Percentiles rank a stretch among this genome's conserved stretches.
Conservation (phyloP, 208 protist genomes). For the Leishmania guyanensis region DNA sequence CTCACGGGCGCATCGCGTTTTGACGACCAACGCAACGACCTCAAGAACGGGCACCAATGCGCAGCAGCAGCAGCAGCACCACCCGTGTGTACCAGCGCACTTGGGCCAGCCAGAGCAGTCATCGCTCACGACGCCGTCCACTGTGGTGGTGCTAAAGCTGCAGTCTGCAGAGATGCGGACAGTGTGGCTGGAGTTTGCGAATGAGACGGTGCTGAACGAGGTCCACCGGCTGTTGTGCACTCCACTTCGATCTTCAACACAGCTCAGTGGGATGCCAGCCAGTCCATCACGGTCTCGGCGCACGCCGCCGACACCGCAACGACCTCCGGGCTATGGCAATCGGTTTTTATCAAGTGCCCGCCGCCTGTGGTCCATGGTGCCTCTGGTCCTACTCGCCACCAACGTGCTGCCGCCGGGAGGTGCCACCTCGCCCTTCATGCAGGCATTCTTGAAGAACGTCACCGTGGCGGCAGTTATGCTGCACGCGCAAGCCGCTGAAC, state of each 20-base stretch:
- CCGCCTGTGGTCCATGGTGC: slow-evolving; percentile 40
- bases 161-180: slow-evolving; percentile 30
- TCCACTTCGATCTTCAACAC: slow-evolving; percentile 12
- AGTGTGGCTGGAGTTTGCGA: slow-evolving; percentile 38
- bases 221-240: slow-evolving; percentile 26
- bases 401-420: slow-evolving; percentile 33
- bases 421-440: slow-evolving; percentile 34
- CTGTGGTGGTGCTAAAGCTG: slow-evolving; percentile 24
- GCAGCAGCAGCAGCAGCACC: not conserved
- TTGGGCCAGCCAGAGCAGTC: not conserved
- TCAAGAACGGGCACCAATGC: not conserved
- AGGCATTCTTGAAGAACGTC: slow-evolving; percentile 47
- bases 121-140: not conserved
- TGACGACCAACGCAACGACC: not conserved
- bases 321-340: slow-evolving; percentile 31
- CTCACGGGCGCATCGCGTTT: not conserved
- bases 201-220: slow-evolving; percentile 23
- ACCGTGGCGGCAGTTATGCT: slow-evolving; percentile 34
- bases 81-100: not conserved
- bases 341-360: slow-evolving; percentile 56
- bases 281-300: not conserved
- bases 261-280: too few relatives aligned
- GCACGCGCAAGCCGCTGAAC: slow-evolving; percentile 1
- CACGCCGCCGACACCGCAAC: not conserved
- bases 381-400: slow-evolving; percentile 43